Base-by-base conservation (phyloP, 805 yeast species). In the Candida fluviatilis region DNA sequence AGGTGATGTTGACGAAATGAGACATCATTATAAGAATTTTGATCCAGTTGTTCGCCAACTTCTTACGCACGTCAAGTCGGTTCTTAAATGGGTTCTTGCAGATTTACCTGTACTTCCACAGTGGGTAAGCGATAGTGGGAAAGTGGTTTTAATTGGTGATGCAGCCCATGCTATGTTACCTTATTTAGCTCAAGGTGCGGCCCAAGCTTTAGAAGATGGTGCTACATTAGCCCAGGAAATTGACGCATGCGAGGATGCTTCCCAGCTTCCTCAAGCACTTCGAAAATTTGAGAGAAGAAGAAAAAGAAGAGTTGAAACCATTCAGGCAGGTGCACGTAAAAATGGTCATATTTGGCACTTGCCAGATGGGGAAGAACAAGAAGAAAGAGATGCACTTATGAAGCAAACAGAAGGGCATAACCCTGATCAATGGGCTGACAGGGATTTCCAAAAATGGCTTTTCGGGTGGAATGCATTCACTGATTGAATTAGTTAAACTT, bases 281-380 rank as follows among this genome's bases (percentile, higher is more conserved):
- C 10, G 17, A 4, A 34, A 35, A 4, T 41, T 24, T 24, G 40
- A 43, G 33, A 34, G 29, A 21, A 25, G 27, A 31, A 43, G 47
- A 41, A 42, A 41, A 42, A 33, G 39, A 28, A 41, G 47, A 41
- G 34, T 36, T 12, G 39, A 41, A 30, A 37, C 42, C 18, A 37
- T 43, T 30, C 46, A 43, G 28, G 39, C 38, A 15, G 47, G 47
- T 38, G 45, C 47, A 21, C 41, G 43, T 25, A 42, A 42, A 34
- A 36, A 37, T 21, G 46, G 46, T 28, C 37, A 48, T 21, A 43
- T 56, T 15, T 58, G 49, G 39, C 64, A 58, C 37, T 40, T 58
- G 29, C 47, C 48, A 17, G 63, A 58, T 40, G 62, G 63, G 5
- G 41, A 34, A 18, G 58, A 49, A 31, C 64, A 58, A 41, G 34